phyloP scores from a whole-genome alignment of 2,329 filamentous ascomycete species.

The Orbilia javanica region DNA sequence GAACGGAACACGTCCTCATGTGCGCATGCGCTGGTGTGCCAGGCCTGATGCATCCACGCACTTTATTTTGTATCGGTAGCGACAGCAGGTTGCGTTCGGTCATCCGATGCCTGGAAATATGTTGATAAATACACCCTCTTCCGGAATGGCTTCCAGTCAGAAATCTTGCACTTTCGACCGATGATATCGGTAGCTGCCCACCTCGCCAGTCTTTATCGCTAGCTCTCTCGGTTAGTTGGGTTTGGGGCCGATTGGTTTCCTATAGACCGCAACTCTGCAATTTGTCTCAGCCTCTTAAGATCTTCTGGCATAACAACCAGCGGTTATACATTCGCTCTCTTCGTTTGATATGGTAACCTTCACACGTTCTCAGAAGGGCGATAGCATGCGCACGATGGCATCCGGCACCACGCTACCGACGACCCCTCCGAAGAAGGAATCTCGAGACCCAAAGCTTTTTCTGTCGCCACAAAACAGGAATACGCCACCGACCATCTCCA shows the following conservation, averaged over 20 bases:
- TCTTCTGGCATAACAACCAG: background rate
- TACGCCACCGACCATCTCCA: slow-evolving; percentile 7
- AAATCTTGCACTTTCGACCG: slow-evolving; percentile 11
- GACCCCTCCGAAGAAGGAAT: background rate
- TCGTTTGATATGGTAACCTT: background rate
- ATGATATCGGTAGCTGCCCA: background rate
- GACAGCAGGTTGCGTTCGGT: background rate
- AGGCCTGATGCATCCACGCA: slow-evolving; percentile 7
- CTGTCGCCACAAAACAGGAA: slow-evolving; percentile 13
- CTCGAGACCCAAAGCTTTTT: slow-evolving; percentile 8
- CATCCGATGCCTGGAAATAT: slow-evolving; percentile 4
- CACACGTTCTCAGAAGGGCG: background rate
- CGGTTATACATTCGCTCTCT: background rate
- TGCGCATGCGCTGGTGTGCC: background rate
- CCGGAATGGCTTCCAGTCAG: background rate
- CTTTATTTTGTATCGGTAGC: background rate
- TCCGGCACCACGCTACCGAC: background rate
- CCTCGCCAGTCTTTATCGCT: background rate
- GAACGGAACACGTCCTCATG: slow-evolving; percentile 15
- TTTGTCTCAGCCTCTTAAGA: background rate
- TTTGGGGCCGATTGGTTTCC: background rate
- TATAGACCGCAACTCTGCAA: background rate
- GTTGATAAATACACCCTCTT: slow-evolving; percentile 11
- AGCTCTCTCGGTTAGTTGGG: background rate
- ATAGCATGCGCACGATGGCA: slow-evolving; percentile 1